Conservation (phyloP, 495 filamentous ascomycete species). For the Penicillium atrosanguineum region DNA sequence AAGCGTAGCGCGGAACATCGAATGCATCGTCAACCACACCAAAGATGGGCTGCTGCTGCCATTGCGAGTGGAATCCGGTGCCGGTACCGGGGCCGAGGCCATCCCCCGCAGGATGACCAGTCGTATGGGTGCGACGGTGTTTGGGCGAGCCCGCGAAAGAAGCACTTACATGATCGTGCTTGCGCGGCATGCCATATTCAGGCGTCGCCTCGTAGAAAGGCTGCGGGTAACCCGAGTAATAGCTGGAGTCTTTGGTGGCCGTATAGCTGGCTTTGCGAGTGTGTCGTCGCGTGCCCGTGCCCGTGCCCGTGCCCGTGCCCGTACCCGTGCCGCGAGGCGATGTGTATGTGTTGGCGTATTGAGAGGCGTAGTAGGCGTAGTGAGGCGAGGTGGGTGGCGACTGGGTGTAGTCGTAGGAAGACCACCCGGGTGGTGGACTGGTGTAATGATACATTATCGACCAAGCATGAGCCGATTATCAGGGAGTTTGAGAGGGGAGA, state of each 20-base stretch:
- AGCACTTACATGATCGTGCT: conserved; percentile 61
- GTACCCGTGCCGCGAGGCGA: conserved; percentile 30
- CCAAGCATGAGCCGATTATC: conserved; percentile 28
- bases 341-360: conserved; percentile 37
- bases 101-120: conserved; percentile 40
- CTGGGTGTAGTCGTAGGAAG: conserved; percentile 48
- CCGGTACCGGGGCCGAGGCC: conserved; percentile 37
- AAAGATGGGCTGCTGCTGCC: conserved; percentile 52
- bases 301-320: conserved; percentile 2
- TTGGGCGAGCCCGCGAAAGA: conserved; percentile 42
- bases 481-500: conserved; percentile 2
- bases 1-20: conserved; percentile 39
- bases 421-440: conserved; percentile 48
- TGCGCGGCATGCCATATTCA: conserved; percentile 48
- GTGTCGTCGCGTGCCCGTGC: conserved; percentile 34
- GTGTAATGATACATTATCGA: conserved; percentile 55
- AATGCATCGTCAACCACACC: conserved; percentile 56
- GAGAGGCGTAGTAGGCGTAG: conserved; percentile 48
- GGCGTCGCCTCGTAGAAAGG: conserved; percentile 45
- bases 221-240: conserved; percentile 38
- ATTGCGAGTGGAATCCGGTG: conserved; percentile 31
- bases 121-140: conserved; percentile 39
- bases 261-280: conserved; percentile 48
- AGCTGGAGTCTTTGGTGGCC: conserved; percentile 40
- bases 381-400: conserved; percentile 51